Conservation (phyloP, 2,329 filamentous ascomycete genomes). For the Pyrenophora seminiperda region DNA sequence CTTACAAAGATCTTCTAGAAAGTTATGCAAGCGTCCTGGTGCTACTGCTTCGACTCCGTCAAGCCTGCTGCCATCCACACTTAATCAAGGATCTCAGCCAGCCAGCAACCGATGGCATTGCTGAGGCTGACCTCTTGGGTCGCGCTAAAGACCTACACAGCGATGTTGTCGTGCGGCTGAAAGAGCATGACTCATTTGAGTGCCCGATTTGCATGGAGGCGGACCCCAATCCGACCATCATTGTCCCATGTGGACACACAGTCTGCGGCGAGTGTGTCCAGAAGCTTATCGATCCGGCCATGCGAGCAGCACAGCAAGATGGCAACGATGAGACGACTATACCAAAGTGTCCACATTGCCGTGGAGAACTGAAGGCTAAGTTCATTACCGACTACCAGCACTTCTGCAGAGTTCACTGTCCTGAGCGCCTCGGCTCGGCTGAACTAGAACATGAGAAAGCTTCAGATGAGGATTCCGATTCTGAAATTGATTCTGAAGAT, state of each 20-base stretch:
- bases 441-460: conserved; percentile 25
- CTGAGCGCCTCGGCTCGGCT: conserved; percentile 52
- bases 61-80: conserved; percentile 79
- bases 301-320: conserved; percentile 42
- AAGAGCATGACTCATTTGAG: conserved; percentile 65
- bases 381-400: conserved; percentile 74
- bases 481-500: conserved; percentile 41
- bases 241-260: conserved; percentile 82
- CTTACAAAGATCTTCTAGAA: conserved; percentile 33
- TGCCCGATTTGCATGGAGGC: conserved; percentile 84
- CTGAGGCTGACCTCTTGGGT: conserved; percentile 62
- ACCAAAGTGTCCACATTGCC: conserved; percentile 77
- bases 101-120: conserved; percentile 64
- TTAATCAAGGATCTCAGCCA: conserved; percentile 69
- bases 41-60: conserved; percentile 76
- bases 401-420: conserved; percentile 75
- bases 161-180: conserved; percentile 71
- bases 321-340: conserved; percentile 60
- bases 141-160: conserved; percentile 66
- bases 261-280: conserved; percentile 78
- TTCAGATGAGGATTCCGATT: conserved; percentile 39
- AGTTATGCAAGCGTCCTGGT: conserved; percentile 83
- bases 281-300: conserved; percentile 67
- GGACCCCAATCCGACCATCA: conserved; percentile 74
- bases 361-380: conserved; percentile 67